Evolutionary conservation across 805 yeast species (phyloP).

Genomic region (Priceomyces melissophilus): DNA sequence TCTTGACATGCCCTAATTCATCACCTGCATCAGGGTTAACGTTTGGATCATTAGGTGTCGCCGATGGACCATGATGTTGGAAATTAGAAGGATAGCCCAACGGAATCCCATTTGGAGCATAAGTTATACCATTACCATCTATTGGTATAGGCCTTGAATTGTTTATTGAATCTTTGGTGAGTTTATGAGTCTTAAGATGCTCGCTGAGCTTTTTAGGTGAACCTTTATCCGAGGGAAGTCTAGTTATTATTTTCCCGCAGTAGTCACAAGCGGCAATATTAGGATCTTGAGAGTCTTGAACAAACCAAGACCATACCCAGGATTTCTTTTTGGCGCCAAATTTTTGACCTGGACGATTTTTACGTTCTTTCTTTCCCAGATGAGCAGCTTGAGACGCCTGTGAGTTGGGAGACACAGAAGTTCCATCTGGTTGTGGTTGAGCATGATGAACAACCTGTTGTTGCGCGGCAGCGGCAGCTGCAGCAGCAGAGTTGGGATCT

Average conservation of each 20-base stretch:
- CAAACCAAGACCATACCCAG: conserved; percentile 65
- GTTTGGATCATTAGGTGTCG: not conserved
- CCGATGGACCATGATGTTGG: conserved; percentile 7
- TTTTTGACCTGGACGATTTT: conserved; percentile 51
- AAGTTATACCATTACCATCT: conserved; percentile 36
- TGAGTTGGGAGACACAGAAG: conserved; percentile 6
- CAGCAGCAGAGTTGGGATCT: conserved; percentile 11
- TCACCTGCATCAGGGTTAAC: conserved; percentile 4
- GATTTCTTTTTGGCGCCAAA: conserved; percentile 60
- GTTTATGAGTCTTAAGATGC: conserved; percentile 54
- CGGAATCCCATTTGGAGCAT: conserved; percentile 28
- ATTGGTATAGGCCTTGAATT: conserved; percentile 36
- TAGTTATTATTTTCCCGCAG: conserved; percentile 47
- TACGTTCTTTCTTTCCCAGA: conserved; percentile 25
- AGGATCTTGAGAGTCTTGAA: conserved; percentile 46
- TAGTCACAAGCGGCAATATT: conserved; percentile 53
- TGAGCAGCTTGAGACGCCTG: conserved; percentile 7
- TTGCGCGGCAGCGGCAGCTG: conserved; percentile 9
- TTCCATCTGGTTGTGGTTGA: conserved; percentile 6
- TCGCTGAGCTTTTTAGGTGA: conserved; percentile 58
- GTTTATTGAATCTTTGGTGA: conserved; percentile 38
- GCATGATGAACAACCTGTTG: conserved; percentile 8
- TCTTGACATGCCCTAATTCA: conserved; percentile 6
- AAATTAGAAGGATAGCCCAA: conserved; percentile 15
- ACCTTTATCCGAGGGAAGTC: conserved; percentile 53